Percentiles rank a stretch among this genome's conserved stretches.
These are phyloP conservation scores for Datisca glomerata DNA, from an alignment of 306 rosid species.

Conservation along the genomic window DNA sequence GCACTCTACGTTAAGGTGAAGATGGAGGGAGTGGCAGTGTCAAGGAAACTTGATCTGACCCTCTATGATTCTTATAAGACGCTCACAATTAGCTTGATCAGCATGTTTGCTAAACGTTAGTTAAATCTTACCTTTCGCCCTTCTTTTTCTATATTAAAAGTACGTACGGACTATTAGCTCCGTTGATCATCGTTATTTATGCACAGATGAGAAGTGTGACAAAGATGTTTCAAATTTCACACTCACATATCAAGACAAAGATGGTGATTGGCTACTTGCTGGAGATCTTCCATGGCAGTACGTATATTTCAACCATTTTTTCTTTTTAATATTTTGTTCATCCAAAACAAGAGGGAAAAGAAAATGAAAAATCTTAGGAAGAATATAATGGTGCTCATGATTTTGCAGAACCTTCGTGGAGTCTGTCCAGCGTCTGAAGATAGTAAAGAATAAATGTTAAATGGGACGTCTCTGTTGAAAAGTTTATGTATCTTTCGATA, in stretches of 20 bases:
- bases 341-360: too few species aligned
- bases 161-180: neutral
- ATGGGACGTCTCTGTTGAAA: too few species aligned
- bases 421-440: constrained; percentile 32
- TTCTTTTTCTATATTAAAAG: neutral
- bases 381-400: neutral
- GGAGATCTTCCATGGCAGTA: constrained; percentile 72
- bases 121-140: neutral
- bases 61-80: constrained; percentile 37
- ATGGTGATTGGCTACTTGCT: constrained; percentile 59
- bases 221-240: constrained; percentile 20
- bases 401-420: constrained; percentile 23
- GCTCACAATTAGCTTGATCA: constrained; percentile 30
- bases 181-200: neutral
- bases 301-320: constrained; percentile 3
- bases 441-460: constrained; percentile 16
- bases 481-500: too few species aligned
- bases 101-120: constrained; percentile 56
- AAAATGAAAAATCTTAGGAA: neutral
- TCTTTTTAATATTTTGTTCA: neutral
- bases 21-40: constrained; percentile 65
- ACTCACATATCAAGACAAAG: constrained; percentile 43
- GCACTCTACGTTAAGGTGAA: constrained; percentile 56
- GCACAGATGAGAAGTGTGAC: constrained; percentile 14
- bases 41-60: constrained; percentile 50